Evolutionary conservation across 768 basidiomycete genomes (phyloP), one percentile per base, ranked within the genome.

Genomic region (Suillus spraguei): DNA sequence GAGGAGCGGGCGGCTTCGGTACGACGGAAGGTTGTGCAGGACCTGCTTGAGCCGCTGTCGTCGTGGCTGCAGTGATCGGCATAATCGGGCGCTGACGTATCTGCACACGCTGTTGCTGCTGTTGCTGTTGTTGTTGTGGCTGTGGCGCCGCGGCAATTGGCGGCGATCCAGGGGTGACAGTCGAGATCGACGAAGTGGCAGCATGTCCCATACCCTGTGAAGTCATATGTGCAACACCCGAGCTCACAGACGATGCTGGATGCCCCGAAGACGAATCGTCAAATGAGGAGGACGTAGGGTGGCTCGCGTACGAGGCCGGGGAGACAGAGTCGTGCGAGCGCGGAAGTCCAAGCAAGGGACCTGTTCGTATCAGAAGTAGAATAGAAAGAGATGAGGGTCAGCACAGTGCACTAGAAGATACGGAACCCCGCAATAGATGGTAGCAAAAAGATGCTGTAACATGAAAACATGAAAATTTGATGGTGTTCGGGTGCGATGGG

Each of bases 171-270:
- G 62, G 60, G 17, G 67, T 67, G 5, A 75, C 63, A 33, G 75
- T 75, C 10, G 71, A 68, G 14, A 72, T 3, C 13, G 74, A 75
- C 28, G 66, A 36, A 4, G 73, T 75, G 32, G 69, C 64, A 22
- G 62, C 56, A 28, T 75, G 74, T 4, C 64, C 11, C 2, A 46
- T 0, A 2, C 59, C 47, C 52, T 47, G 60, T 13, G 53, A 38
- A 35, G 60, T 7, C 28, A 56, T 32, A 22, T 20, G 47, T 0
- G 24, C 20, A 16, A 22, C 28, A 16, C 24, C 32, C 11, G 60
- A 35, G 32, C 24, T 22, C 20, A 13, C 70, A 6, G 67, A 59
- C 4, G 73, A 74, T 1, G 39, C 17, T 28, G 71, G 68, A 52
- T 54, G 63, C 1, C 52, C 62, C 5, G 62, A 61, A 5, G 69